Evolutionary conservation across 345 rosid genomes (phyloP).

Genomic region (Citrus sinensis): DVS_A1.0 CM039162.1:32189001-32189500

Average conservation of each 20-base stretch:
- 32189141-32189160: conserved; percentile 98
- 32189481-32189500: conserved; percentile 81
- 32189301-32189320: conserved; percentile 1
- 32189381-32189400: conserved; percentile 91
- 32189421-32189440: conserved; percentile 95
- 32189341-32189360: conserved; percentile 89
- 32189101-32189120: conserved; percentile 98
- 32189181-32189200: conserved; percentile 93
- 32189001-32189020: background rate
- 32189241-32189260: background rate
- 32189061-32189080: conserved; percentile 65
- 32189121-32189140: conserved; percentile 88
- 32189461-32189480: conserved; percentile 92
- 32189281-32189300: background rate
- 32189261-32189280: background rate
- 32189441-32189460: conserved; percentile 95
- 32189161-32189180: conserved; percentile 98
- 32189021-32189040: background rate
- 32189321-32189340: conserved; percentile 58
- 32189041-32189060: background rate
- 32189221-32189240: background rate
- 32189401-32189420: conserved; percentile 98
- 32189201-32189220: conserved; percentile 86
- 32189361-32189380: conserved; percentile 99
- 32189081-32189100: conserved; percentile 98